Percentiles rank a stretch among this genome's conserved stretches.
Evolutionary conservation across 2,329 filamentous ascomycete species (phyloP).

Genomic region (Colletotrichum sp.): DNA sequence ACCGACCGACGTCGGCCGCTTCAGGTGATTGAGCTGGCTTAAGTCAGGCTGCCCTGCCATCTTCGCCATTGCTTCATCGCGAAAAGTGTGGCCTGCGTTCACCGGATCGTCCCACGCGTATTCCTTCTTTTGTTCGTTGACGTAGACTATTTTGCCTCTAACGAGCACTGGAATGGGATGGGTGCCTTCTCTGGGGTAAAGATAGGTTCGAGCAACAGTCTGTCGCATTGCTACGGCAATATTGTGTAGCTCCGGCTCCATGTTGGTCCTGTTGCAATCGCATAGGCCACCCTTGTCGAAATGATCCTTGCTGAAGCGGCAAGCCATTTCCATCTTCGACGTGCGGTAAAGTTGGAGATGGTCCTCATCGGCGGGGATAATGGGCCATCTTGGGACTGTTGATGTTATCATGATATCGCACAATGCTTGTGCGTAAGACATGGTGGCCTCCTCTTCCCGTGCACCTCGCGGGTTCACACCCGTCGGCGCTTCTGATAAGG

Average conservation of each 20-base stretch:
- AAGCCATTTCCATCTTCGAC: constrained; percentile 12
- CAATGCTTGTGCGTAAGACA: not conserved
- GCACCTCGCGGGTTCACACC: not conserved
- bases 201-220: not conserved
- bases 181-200: not conserved
- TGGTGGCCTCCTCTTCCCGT: not conserved
- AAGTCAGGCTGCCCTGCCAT: not conserved
- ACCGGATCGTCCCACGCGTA: not conserved
- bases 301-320: constrained; percentile 14
- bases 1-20: not conserved
- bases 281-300: not conserved
- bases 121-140: not conserved
- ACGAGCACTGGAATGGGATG: not conserved
- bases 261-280: not conserved
- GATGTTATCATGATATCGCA: not conserved
- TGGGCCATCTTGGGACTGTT: not conserved
- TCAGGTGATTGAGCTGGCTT: not conserved
- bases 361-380: not conserved
- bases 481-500: not conserved
- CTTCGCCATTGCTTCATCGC: not conserved
- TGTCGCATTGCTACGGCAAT: constrained; percentile 5
- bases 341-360: not conserved
- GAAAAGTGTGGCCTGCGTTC: not conserved
- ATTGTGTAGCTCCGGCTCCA: constrained; percentile 2
- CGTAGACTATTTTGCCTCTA: not conserved